A percentile compares a stretch with the other conserved stretches of the same genome.
These are phyloP conservation scores for Anisodus tanguticus DNA, from an alignment of 257 asterid genomes.

Conservation along the genomic window DNA sequence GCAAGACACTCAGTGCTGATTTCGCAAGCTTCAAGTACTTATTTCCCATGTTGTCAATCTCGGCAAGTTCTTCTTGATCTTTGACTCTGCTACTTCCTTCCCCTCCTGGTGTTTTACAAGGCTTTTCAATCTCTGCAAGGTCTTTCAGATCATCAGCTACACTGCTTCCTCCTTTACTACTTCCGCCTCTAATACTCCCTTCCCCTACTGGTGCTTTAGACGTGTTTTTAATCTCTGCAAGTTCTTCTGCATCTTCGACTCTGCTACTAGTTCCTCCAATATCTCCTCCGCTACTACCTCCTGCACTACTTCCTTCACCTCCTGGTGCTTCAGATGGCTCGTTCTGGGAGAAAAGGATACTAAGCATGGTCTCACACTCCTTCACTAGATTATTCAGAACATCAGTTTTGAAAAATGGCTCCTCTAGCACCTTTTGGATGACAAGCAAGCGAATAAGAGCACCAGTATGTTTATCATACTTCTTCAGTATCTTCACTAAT, in stretches of 20 bases:
- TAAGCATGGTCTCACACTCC: conserved; percentile 64
- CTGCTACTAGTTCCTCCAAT: conserved; percentile 8
- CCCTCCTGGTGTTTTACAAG: neutral
- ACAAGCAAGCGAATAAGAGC: conserved; percentile 33
- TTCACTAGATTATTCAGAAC: conserved; percentile 59
- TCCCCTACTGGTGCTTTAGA: conserved; percentile 1
- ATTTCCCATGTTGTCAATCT: conserved; percentile 60
- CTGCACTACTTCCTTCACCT: neutral
- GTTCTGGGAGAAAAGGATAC: conserved; percentile 53
- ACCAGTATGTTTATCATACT: conserved; percentile 37
- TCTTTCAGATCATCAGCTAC: conserved; percentile 2
- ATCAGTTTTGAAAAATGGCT: conserved; percentile 32
- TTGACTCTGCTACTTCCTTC: conserved; percentile 37
- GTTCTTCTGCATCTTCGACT: neutral
- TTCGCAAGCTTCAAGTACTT: conserved; percentile 58
- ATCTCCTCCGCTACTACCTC: conserved; percentile 10
- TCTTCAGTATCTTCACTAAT: conserved; percentile 28
- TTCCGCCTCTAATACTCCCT: conserved; percentile 39
- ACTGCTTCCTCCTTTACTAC: conserved; percentile 42
- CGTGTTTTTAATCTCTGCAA: neutral
- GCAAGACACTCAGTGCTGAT: conserved; percentile 63
- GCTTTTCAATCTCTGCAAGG: neutral
- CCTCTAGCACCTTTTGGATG: conserved; percentile 32
- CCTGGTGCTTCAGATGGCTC: conserved; percentile 14
- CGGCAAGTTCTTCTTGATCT: conserved; percentile 59